Evolutionary conservation across 2,329 filamentous ascomycete species (phyloP).

Genomic region (Ceratocystis papillata): DNA sequence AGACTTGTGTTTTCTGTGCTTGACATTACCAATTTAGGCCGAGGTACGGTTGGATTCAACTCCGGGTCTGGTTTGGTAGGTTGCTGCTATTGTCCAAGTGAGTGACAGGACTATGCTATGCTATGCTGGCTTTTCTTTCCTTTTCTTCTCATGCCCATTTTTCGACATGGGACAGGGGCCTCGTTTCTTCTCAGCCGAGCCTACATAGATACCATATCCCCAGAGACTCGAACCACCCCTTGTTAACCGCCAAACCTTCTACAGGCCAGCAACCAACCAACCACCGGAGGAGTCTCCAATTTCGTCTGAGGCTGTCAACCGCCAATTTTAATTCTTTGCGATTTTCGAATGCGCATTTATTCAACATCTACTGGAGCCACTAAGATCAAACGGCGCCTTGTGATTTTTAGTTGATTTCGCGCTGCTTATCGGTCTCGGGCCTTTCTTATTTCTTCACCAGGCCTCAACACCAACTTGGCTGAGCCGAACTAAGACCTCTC

Average conservation of each 20-base stretch:
- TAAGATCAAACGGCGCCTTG: not conserved
- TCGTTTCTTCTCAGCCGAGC: not conserved
- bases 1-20: no score
- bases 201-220: no score
- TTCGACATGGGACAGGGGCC: not conserved
- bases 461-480: not conserved
- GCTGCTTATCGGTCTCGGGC: conserved; percentile 9
- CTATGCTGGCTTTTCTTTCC: not conserved
- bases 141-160: not conserved
- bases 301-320: not conserved
- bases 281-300: not conserved
- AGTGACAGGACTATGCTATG: no score
- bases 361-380: no score
- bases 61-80: no score
- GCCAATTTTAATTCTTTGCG: not conserved
- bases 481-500: not conserved
- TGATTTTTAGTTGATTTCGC: not conserved
- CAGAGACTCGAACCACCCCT: no score
- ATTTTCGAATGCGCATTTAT: not conserved
- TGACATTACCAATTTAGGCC: no score
- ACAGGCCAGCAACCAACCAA: not conserved
- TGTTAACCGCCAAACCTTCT: no score
- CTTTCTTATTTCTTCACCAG: not conserved
- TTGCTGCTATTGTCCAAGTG: no score
- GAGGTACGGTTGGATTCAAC: no score